Percentiles rank a stretch among this genome's conserved stretches.
phyloP scores from a whole-genome alignment of 352 stramenopile genomes.

The Aphanomyces stellatus region DNA sequence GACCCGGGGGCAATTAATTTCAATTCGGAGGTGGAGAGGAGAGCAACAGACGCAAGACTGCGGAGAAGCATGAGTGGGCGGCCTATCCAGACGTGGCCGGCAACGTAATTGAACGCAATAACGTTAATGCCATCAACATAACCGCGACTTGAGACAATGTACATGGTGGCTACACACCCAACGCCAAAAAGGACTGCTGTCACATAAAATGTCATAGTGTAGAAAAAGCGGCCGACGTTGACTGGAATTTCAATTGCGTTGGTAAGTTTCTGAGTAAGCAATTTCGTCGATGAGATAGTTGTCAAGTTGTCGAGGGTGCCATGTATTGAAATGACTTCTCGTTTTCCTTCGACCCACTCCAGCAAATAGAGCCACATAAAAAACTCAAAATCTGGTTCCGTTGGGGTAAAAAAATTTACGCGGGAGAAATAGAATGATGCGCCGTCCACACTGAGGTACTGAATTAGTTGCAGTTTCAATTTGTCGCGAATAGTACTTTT shows the following conservation, averaged over 20 bases:
- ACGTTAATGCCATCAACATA: slow-evolving; percentile 1
- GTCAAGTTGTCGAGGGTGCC: background rate
- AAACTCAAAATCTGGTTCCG: background rate
- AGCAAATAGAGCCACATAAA: slow-evolving; percentile 7
- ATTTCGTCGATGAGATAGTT: background rate
- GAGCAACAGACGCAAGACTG: background rate
- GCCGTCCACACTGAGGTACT: too few species aligned
- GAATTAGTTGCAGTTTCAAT: too few species aligned
- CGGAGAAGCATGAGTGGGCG: background rate
- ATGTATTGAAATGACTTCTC: slow-evolving; percentile 6
- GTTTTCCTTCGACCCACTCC: slow-evolving; percentile 9
- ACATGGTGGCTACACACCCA: background rate
- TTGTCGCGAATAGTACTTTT: too few species aligned
- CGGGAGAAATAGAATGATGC: background rate
- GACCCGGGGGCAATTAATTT: background rate
- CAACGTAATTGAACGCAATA: background rate
- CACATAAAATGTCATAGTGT: background rate
- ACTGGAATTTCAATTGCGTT: slow-evolving; percentile 12
- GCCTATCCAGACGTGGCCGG: slow-evolving; percentile 5
- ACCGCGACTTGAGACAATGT: background rate
- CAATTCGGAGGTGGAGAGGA: background rate
- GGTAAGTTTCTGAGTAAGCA: background rate
- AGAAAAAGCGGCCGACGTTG: slow-evolving; percentile 11
- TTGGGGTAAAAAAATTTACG: background rate
- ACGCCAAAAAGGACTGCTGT: background rate